Base-by-base conservation (phyloP, 1,284 basidiomycete genomes). In the Microbotryum violaceum region DNA sequence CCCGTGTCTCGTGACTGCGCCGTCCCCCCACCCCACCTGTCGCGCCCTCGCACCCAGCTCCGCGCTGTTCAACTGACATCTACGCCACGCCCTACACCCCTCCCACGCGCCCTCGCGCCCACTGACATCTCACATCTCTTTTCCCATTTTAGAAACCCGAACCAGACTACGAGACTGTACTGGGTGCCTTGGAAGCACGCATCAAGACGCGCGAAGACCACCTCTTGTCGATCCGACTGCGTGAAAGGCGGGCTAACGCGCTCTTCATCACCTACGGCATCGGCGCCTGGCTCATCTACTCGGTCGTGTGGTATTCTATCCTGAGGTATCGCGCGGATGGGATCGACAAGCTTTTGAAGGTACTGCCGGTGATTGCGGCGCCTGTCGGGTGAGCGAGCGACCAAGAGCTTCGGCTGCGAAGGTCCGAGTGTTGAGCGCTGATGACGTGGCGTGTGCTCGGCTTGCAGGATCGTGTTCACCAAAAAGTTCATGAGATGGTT, bases 201-300 rank as follows among this genome's bases (percentile, higher is more conserved):
- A 81, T 82, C 65, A 70, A 73, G 33, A 73, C 75, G 18, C 77
- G 78, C 27, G 88, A 94, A 75, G 82, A 83, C 44, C 82, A 85
- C 62, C 83, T 98, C 9, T 86, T 89, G 1, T 91, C 93, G 73
- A 89, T 97, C 70, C 84, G 89, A 12, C 78, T 90, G 54, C 84
- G 92, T 27, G 88, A 97, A 75, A 82, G 91, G 46, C 81, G 92
- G 3, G 81, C 89, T 3, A 87, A 86, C 14, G 80, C 93, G 51
- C 79, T 88, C 33, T 83, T 89, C 53, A 92, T 92, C 1, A 75
- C 91, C 6, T 94, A 91, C 73, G 86, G 90, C 0, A 77, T 94
- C 66, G 82, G 85, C 1, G 75, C 81, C 45, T 97, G 92, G 92
- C 81, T 83, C 33, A 74, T 83, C 21, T 97, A 94, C 77, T 80